phyloP scores from a whole-genome alignment of 495 filamentous ascomycete genomes.

The Amniculicola lignicola region DNA sequence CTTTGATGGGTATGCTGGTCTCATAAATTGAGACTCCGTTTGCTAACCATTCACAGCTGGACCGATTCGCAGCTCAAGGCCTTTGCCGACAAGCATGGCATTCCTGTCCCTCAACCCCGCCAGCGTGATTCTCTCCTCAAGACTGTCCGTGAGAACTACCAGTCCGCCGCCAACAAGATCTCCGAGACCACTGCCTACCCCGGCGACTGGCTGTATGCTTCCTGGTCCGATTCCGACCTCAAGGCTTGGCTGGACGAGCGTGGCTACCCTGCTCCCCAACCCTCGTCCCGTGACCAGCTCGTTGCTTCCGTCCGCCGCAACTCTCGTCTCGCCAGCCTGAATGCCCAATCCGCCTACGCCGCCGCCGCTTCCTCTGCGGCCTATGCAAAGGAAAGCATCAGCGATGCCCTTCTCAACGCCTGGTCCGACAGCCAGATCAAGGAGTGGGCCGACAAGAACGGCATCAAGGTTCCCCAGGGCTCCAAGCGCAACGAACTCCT shows the following conservation, averaged over 20 bases:
- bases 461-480: slow-evolving; percentile 82
- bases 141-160: slow-evolving; percentile 75
- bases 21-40: slow-evolving; percentile 23
- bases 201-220: slow-evolving; percentile 91
- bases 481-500: slow-evolving; percentile 85
- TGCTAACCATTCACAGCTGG: slow-evolving; percentile 56
- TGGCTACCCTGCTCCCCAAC: slow-evolving; percentile 84
- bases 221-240: slow-evolving; percentile 76
- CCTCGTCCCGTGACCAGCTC: slow-evolving; percentile 78
- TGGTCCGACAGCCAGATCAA: slow-evolving; percentile 85
- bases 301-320: slow-evolving; percentile 89
- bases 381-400: slow-evolving; percentile 65
- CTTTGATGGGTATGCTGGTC: slow-evolving; percentile 73
- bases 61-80: slow-evolving; percentile 83
- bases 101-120: slow-evolving; percentile 81
- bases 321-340: slow-evolving; percentile 71
- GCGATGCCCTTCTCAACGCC: slow-evolving; percentile 78
- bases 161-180: slow-evolving; percentile 74
- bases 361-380: slow-evolving; percentile 65
- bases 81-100: slow-evolving; percentile 83
- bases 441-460: slow-evolving; percentile 72
- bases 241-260: slow-evolving; percentile 86
- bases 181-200: slow-evolving; percentile 81
- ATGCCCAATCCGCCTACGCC: slow-evolving; percentile 52
- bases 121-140: slow-evolving; percentile 78